Percentiles rank a stretch among this genome's conserved stretches.
Conservation (phyloP, 164 flowering plant species). For the Dillenia suffruticosa region DNA sequence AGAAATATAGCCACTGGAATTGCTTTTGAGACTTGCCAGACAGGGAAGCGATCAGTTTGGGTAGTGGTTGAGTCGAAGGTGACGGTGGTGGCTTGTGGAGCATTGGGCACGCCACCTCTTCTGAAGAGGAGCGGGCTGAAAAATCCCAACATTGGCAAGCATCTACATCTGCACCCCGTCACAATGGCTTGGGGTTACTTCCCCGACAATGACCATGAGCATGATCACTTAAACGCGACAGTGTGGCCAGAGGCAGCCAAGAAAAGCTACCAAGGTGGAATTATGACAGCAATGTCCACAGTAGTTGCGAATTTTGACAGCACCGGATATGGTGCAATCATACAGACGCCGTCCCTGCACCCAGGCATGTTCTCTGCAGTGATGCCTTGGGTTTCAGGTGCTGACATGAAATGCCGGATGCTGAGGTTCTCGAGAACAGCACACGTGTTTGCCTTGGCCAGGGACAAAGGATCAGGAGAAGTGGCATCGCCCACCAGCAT, state of each 20-base stretch:
- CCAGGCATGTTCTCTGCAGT: conserved; percentile 55
- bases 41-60: conserved; percentile 23
- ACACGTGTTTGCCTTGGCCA: conserved; percentile 47
- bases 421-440: conserved; percentile 43
- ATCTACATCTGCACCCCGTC: conserved; percentile 61
- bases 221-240: neutral
- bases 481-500: conserved; percentile 27
- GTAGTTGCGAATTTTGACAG: conserved; percentile 21
- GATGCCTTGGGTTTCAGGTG: conserved; percentile 54
- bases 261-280: conserved; percentile 61
- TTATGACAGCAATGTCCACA: conserved; percentile 60
- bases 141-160: conserved; percentile 42
- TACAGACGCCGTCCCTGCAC: conserved; percentile 58
- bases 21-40: conserved; percentile 23
- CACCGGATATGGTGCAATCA: conserved; percentile 38
- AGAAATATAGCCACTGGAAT: conserved; percentile 34
- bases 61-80: conserved; percentile 36
- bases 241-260: conserved; percentile 28
- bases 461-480: conserved; percentile 46
- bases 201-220: conserved; percentile 17
- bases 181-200: conserved; percentile 62
- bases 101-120: conserved; percentile 42
- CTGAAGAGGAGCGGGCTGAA: conserved; percentile 45
- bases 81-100: conserved; percentile 45
- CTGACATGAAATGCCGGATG: conserved; percentile 41